Base-by-base conservation (phyloP, 1,284 basidiomycete genomes). In the Austropuccinia psidii region DNA sequence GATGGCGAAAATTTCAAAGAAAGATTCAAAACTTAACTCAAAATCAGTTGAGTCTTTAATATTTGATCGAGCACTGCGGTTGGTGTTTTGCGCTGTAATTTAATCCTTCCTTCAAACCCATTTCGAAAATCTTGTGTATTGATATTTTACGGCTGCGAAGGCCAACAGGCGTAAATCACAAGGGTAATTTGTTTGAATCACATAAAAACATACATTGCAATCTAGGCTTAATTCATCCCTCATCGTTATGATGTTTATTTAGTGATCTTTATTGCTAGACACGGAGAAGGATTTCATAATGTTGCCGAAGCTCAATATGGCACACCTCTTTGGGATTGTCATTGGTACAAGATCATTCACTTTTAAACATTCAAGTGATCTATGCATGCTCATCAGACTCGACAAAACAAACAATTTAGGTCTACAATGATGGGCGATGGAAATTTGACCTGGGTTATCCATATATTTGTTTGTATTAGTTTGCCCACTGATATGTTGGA, bases 221-320 rank as follows among this genome's bases (percentile, higher is more conserved):
- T 24, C 21, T 33, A 52, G 11, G 8, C 13, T 65, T 21, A 11
- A 37, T 35, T 11, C 43, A 24, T 24, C 43, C 43, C 8, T 61
- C 27, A n/a, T 52, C 27, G 19, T 52, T 24, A 13, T 52, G 19
- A 21, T 52, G 39, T 9, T 17, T n/a, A n/a, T 58, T 31, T 31
- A 62, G 76, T 89, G 11, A 83, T 90, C 72, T 86, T 87, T 74
- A 79, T 90, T 15, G 85, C 85, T 2, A 82, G 90, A 75, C 89
- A 91, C 76, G 90, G 90, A 0, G 82, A 90, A 81, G 90, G 89
- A 41, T 86, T 82, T 76, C 54, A 91, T 79, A 91, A 91, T 75
- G 83, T 89, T 6, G 91, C 83, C 0, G 86, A 88, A 76, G 80
- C 80, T 9, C 88, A 89, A 77, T 90, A 93, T 78, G 90, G 90